Conservation (phyloP, 345 rosid species). For the Eucalyptus marginata region DNA sequence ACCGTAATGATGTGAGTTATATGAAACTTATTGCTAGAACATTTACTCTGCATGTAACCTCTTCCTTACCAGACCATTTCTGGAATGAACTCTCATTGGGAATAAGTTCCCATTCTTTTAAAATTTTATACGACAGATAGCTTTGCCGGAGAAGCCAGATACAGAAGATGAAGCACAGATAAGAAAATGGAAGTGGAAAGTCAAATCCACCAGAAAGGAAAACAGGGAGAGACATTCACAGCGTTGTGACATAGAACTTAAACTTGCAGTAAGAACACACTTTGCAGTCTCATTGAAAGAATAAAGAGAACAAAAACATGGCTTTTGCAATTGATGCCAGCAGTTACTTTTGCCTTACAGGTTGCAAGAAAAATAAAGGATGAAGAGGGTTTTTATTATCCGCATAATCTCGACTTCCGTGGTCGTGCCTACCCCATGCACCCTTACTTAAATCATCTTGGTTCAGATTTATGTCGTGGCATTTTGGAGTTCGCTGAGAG, state of each 20-base stretch:
- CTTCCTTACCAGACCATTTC: not conserved
- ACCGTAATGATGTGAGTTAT: slow-evolving; percentile 71
- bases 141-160: slow-evolving; percentile 59
- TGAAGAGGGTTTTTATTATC: slow-evolving; percentile 90
- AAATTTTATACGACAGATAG: slow-evolving; percentile 23
- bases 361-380: slow-evolving; percentile 92
- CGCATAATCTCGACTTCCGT: slow-evolving; percentile 94
- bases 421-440: slow-evolving; percentile 99
- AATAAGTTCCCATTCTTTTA: not conserved
- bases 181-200: slow-evolving; percentile 86
- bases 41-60: not conserved
- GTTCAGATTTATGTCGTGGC: slow-evolving; percentile 97
- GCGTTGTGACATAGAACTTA: slow-evolving; percentile 88
- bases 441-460: slow-evolving; percentile 93
- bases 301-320: not conserved
- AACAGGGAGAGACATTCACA: slow-evolving; percentile 89
- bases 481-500: slow-evolving; percentile 93
- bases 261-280: slow-evolving; percentile 71
- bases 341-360: slow-evolving; percentile 24
- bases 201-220: slow-evolving; percentile 49
- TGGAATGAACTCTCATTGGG: not conserved
- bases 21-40: not conserved
- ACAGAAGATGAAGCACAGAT: slow-evolving; percentile 61
- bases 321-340: not conserved
- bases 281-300: not conserved